Evolutionary conservation across 352 stramenopile species (phyloP).

Genomic region (Aphanomyces astaci): DNA sequence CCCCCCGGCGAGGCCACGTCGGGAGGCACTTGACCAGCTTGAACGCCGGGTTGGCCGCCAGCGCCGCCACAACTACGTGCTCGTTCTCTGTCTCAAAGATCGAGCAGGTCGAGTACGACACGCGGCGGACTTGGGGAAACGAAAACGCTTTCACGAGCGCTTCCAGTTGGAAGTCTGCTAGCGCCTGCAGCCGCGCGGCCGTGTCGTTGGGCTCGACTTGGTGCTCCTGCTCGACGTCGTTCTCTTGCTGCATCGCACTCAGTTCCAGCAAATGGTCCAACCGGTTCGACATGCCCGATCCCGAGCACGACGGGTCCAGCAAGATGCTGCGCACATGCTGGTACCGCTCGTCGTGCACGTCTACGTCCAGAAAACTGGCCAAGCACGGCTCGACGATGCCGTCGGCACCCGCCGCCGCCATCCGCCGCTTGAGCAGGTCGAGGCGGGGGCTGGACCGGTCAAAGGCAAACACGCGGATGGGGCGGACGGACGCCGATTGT

Average conservation of each 20-base stretch:
- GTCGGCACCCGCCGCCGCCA: constrained; percentile 71
- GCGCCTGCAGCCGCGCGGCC: constrained; percentile 72
- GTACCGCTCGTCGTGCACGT: constrained; percentile 73
- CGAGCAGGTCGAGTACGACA: constrained; percentile 97
- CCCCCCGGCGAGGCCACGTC: constrained; percentile 64
- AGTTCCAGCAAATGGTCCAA: constrained; percentile 88
- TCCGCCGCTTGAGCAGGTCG: constrained; percentile 84
- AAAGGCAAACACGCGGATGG: constrained; percentile 87
- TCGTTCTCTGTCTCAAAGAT: constrained; percentile 96
- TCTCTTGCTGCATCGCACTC: constrained; percentile 29
- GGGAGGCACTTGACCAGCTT: constrained; percentile 53
- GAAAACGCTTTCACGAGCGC: constrained; percentile 90
- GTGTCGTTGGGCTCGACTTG: constrained; percentile 38
- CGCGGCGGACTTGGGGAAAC: constrained; percentile 89
- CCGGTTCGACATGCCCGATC: constrained; percentile 92
- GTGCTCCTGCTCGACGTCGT: constrained; percentile 34
- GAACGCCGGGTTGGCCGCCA: constrained; percentile 74
- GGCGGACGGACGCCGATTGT: constrained; percentile 39
- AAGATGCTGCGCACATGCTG: constrained; percentile 88
- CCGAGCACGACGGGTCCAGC: constrained; percentile 94
- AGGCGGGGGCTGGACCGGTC: constrained; percentile 86
- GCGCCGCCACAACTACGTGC: constrained; percentile 82
- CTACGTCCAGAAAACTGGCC: constrained; percentile 88
- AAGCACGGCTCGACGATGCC: constrained; percentile 78
- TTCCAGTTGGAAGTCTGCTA: constrained; percentile 94